Conservation (phyloP, 148 eudicot species). For the Nyssa sinensis region DNA sequence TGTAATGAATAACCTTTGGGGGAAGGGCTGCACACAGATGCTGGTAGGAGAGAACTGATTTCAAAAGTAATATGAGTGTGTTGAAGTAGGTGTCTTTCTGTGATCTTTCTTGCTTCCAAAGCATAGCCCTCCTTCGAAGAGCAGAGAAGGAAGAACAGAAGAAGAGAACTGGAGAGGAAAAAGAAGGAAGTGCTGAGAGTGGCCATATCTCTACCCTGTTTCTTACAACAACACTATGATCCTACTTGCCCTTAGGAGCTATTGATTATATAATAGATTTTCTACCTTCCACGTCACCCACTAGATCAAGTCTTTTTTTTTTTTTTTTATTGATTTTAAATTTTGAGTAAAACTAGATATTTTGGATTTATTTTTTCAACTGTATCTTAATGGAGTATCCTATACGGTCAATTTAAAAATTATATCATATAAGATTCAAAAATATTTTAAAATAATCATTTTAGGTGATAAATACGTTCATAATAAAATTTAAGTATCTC, state of each 20-base stretch:
- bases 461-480: no score
- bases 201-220: not conserved
- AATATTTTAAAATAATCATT: no score
- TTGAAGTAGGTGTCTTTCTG: not conserved
- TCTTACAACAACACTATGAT: not conserved
- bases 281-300: constrained; percentile 7
- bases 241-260: not conserved
- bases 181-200: not conserved
- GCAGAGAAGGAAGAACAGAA: constrained; percentile 8
- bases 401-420: no score
- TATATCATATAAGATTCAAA: no score
- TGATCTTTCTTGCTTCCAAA: constrained; percentile 12
- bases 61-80: constrained; percentile 24
- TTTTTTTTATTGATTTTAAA: no score
- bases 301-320: no score
- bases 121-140: constrained; percentile 10
- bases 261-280: not conserved
- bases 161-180: constrained; percentile 4
- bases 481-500: no score
- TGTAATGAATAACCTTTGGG: constrained; percentile 12
- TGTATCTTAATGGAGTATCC: no score
- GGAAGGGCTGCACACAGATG: constrained; percentile 29
- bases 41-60: constrained; percentile 32
- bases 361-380: no score
- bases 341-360: no score